Base-by-base conservation (phyloP, 1,139 yeast species). In the Chernovozyma aurita region DNA sequence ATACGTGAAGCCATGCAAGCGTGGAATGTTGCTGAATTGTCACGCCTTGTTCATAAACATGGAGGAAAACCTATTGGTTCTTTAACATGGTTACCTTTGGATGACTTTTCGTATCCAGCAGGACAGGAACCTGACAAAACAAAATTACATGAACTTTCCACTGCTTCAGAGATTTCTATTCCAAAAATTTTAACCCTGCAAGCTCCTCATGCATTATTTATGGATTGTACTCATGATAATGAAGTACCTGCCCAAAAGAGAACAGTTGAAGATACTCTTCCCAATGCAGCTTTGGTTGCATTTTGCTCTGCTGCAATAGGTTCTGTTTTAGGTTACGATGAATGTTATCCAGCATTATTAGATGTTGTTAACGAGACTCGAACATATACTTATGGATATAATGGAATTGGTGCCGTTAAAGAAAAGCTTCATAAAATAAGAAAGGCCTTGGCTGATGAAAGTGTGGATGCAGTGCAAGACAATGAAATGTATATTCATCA, bases 1-100 rank as follows among this genome's bases (percentile, higher is more conserved):
- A 84, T 92, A 36, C 77, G 98, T 52, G 98, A 92, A 57, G 97
- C 97, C 1, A 90, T 92, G 96, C 97, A 88, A 64, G 94, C 97
- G 2, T 83, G 94, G 81, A 79, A 82, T 14, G 94, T 85, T 11
- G 81, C 76, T 29, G 98, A 92, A 55, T 71, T 92, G 28, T 87
- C 97, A 1, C 70, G 94, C 40, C 70, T 90, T 40, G 85, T 92
- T 22, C 96, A 90, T 55, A 77, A 81, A 49, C 95, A 92, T 58
- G 97, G 97, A 28, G 97, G 98, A 4, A 70, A 88, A 47, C 97
- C 97, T 31, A 85, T 92, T 56, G 98, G 98, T 3, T 87, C 97
- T 0, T 81, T 84, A 49, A 76, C 78, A 37, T 82, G 85, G 76
- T 61, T 83, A 33, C 90, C 92, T 1, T 64, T 83, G 48, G 88